Base-by-base conservation (phyloP, 805 yeast genomes). In the Trichomonascus vanleenenianus region DNA sequence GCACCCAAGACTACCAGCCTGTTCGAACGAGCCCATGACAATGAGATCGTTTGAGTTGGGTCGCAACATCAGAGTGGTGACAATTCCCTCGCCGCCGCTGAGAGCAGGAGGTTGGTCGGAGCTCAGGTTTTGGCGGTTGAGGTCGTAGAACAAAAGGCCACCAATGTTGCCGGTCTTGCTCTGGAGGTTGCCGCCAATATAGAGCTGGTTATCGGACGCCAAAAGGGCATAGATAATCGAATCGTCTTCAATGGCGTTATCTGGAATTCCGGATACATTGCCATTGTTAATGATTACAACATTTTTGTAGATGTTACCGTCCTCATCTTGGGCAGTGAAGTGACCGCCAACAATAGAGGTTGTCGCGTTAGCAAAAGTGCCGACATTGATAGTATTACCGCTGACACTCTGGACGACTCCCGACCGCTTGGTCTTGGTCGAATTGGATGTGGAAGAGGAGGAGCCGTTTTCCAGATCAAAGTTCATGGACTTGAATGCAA, bases 11-110 rank as follows among this genome's bases (percentile, higher is more conserved):
- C 76, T 65, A 0, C 83, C 81, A 1, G 84, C 80, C 16, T 68
- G 59, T 16, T 70, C 73, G 58, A 85, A 87, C 37, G 74, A 69
- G 19, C 97, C 96, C 34, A 84, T 95, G 10, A 85, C 85, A 27
- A 81, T 68, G 22, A 87, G 63, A 15, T 68, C 54, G 1, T 72
- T 65, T 6, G 64, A 44, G 25, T 70, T 66, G 25, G 62, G 64
- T 19, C 66, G 67, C 30, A 72, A 69, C 30, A 66, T 65, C 14
- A 72, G 51, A 14, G 62, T 61, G 43, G 75, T 60, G 1, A 76
- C 60, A 11, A 68, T 67, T 11, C 79, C 70, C 6, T 60, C 56
- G 9, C 68, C 60, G 2, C 73, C 61, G 7, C 65, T 58, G 15
- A 61, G 44, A 7, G 66, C 65, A 0, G 79, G 72, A 12, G 83